Base-by-base conservation (phyloP, 345 rosid species). In the Camelina hispida region DNA sequence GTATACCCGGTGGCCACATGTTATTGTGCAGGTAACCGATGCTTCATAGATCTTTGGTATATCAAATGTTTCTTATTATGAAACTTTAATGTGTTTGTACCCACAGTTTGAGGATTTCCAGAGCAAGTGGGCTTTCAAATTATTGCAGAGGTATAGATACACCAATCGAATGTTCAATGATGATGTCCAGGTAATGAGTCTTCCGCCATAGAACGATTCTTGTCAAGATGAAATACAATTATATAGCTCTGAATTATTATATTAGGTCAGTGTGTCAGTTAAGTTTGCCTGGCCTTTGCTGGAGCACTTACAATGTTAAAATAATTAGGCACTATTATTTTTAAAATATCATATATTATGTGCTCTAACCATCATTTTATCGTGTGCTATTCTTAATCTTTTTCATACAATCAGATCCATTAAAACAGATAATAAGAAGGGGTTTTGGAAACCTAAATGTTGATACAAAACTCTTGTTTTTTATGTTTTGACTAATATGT, bases 71-170 rank as follows among this genome's bases (percentile, higher is more conserved):
- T 55, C 20, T 17, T 30, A 12, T 13, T 22, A 42, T 38, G 50
- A 61, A 35, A 56, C 30, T 47, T 40, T 18, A 66, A 7, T 12
- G 34, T 52, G 48, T 57, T 58, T 55, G 18, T 51, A 62, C 71
- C 61, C 71, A 61, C 84, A 95, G 97, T 95, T 95, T 80, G 99
- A 95, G 84, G 99, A 95, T 86, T 95, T 95, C 81, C 97, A 95
- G 83, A 95, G 99, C 91, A 95, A 95, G 84, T 95, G 99, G 99
- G 99, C 99, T 52, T 90, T 95, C 84, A 91, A 91, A 87, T 81
- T 95, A 75, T 81, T 95, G 86, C 97, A 90, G 88, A 85, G 96
- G 23, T 95, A 90, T 64, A 89, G 99, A 84, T 76, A 77, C 78
- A 75, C 80, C 28, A 87, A 90, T 69, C 85, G 97, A 78, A 95